Conservation (phyloP, 2,329 filamentous ascomycete species). For the Nemania abortiva region DNA sequence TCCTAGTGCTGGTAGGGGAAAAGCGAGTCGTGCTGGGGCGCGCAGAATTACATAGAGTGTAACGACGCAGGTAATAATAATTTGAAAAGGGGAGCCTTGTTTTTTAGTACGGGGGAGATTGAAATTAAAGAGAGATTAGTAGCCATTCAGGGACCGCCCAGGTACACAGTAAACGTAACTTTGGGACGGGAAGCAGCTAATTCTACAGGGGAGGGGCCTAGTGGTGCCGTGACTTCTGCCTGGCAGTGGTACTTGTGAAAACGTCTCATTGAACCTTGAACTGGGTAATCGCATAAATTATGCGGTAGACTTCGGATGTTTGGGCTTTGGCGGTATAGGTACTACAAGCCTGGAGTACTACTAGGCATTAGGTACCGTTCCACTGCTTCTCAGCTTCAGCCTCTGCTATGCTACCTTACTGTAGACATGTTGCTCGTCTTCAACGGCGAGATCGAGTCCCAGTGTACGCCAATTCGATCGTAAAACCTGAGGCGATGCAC, state of each 20-base stretch:
- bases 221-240: constrained; percentile 4
- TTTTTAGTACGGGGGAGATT: constrained; percentile 46
- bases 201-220: constrained; percentile 16
- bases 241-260: neutral
- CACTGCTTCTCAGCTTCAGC: constrained; percentile 10
- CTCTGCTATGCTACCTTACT: neutral
- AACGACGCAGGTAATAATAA: constrained; percentile 48
- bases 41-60: constrained; percentile 40
- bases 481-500: neutral
- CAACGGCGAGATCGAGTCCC: neutral
- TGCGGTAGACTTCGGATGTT: neutral
- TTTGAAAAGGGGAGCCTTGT: constrained; percentile 52
- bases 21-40: constrained; percentile 39
- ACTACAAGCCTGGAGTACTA: neutral
- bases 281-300: neutral
- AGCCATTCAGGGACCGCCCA: constrained; percentile 45
- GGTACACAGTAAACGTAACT: constrained; percentile 30
- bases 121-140: constrained; percentile 49
- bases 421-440: neutral
- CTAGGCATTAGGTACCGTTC: neutral
- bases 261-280: neutral
- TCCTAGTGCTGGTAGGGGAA: constrained; percentile 41
- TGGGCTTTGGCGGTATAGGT: neutral
- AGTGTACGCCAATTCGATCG: neutral
- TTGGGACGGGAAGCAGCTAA: constrained; percentile 39